Evolutionary conservation across 2,329 filamentous ascomycete genomes (phyloP), one percentile per base, ranked within the genome.

Genomic region (Teratosphaeria epicoccoides): DNA sequence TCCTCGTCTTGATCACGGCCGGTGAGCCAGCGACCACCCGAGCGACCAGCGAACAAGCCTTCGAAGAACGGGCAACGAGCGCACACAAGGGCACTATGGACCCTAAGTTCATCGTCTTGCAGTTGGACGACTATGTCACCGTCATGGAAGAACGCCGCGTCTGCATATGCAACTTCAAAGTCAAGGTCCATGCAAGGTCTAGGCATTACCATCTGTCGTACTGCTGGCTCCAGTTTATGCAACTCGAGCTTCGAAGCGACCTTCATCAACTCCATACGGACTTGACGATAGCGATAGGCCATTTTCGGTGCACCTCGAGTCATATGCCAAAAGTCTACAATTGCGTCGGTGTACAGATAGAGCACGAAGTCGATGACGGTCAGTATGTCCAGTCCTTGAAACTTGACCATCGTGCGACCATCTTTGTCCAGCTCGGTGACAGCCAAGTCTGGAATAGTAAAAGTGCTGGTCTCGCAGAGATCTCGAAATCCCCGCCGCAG

Each of bases 1-100:
- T 73, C 68, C 26, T 79, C 78, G 47, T 83, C 78, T 24, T 59
- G 55, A 7, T 57, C 59, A 24, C 64, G 64, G 7, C 58, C 64
- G 43, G 62, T 57, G 20, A 98, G 76, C 93, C 93, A 98, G 59
- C 80, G 80, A 0, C 93, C 93, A 40, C 79, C 78, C 6, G 93
- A 88, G 43, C 88, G 83, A n/a, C 93, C 93, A 60, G 87, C 77
- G 68, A 96, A 97, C 43, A 98, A 76, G 1, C 86, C 87, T 56
- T 91, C 76, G 58, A 98, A 98, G 75, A 96, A 98, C 0, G 88
- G 89, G 61, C 90, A 96, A 58, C 93, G 78, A 61, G 84, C 83
- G 58, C 88, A 90, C 29, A 96, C 68, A 3, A 97, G 69, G 4
- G 83, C 76, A 57, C 88, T 91, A 62, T 98, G 93, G 1, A 85